Percentiles rank a stretch among this genome's conserved stretches.
Conservation (phyloP, 768 basidiomycete genomes). For the Termitomyces sp. region DNA sequence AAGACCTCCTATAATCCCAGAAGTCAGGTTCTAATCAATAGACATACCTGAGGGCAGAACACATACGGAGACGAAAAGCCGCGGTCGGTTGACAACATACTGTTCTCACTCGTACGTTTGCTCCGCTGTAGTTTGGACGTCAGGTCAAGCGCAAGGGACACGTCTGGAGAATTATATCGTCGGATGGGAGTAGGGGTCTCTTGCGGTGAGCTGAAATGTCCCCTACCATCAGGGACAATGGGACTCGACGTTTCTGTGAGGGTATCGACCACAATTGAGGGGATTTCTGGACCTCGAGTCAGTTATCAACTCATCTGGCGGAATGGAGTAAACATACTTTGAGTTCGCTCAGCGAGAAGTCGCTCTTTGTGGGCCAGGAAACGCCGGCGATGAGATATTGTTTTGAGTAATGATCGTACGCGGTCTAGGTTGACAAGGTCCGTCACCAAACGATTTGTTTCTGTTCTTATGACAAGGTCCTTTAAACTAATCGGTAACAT, state of each 20-base stretch:
- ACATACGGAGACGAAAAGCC: conserved; percentile 42
- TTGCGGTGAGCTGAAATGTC: conserved; percentile 20
- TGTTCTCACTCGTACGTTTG: conserved; percentile 52
- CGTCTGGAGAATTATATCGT: conserved; percentile 38
- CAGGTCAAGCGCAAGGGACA: conserved; percentile 42
- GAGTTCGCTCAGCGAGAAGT: conserved; percentile 31
- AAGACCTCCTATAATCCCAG: conserved; percentile 27
- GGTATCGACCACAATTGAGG: conserved; percentile 65
- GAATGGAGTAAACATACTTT: conserved; percentile 28
- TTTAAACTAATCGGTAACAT: conserved; percentile 52
- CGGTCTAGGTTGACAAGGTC: conserved; percentile 85
- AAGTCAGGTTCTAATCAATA: conserved; percentile 5
- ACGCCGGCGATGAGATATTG: conserved; percentile 67
- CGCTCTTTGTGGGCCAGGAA: conserved; percentile 54
- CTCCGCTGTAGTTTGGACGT: conserved; percentile 51
- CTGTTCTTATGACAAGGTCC: conserved; percentile 73
- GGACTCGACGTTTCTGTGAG: conserved; percentile 48
- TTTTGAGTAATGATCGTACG: conserved; percentile 75
- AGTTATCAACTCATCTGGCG: background rate
- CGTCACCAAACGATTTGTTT: conserved; percentile 74
- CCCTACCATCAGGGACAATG: conserved; percentile 26
- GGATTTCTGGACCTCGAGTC: conserved; percentile 46
- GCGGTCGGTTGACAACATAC: conserved; percentile 53
- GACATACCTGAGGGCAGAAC: background rate
- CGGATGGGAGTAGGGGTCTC: conserved; percentile 36